A percentile compares a stretch with the other conserved stretches of the same genome.
phyloP scores from a whole-genome alignment of 2,329 filamentous ascomycete genomes.

The Verticillium nonalfalfae region DNA sequence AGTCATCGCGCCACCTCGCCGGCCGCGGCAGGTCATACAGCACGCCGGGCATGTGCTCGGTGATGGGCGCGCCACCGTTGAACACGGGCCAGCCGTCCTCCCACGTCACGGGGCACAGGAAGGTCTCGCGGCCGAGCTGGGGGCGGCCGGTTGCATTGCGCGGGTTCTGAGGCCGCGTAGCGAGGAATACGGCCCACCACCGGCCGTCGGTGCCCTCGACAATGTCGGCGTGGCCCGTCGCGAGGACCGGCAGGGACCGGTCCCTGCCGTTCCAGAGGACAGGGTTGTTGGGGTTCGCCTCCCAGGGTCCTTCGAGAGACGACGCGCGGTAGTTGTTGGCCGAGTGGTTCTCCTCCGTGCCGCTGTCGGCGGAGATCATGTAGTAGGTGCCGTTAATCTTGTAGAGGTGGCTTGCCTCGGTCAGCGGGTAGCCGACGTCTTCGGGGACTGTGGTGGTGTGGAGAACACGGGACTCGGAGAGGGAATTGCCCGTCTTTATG shows the following conservation, averaged over 20 bases:
- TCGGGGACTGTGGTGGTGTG: constrained; percentile 9
- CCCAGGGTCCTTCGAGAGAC: constrained; percentile 7
- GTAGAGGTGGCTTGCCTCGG: constrained; percentile 11
- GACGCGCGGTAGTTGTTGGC: constrained; percentile 8
- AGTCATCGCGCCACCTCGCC: constrained; percentile 9
- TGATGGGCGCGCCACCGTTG: constrained; percentile 7
- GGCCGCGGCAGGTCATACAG: constrained; percentile 9
- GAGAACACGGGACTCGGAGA: constrained; percentile 7
- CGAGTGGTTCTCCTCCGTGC: constrained; percentile 9
- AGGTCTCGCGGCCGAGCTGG: constrained; percentile 10
- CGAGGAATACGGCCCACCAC: constrained; percentile 12
- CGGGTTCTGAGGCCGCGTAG: constrained; percentile 8
- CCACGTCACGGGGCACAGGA: constrained; percentile 10
- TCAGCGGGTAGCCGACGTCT: constrained; percentile 5
- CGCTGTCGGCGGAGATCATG: constrained; percentile 11
- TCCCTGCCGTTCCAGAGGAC: constrained; percentile 10
- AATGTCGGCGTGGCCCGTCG: constrained; percentile 11
- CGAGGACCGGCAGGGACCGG: constrained; percentile 8
- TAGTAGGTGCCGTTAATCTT: constrained; percentile 10
- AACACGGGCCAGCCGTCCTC: constrained; percentile 10
- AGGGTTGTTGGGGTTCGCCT: constrained; percentile 9
- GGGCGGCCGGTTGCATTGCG: constrained; percentile 5
- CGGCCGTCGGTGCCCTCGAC: constrained; percentile 6
- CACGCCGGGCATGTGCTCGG: constrained; percentile 5
- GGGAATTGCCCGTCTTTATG: constrained; percentile 9